phyloP scores from a whole-genome alignment of 1,284 basidiomycete genomes.

The Caloboletus inedulis region DNA sequence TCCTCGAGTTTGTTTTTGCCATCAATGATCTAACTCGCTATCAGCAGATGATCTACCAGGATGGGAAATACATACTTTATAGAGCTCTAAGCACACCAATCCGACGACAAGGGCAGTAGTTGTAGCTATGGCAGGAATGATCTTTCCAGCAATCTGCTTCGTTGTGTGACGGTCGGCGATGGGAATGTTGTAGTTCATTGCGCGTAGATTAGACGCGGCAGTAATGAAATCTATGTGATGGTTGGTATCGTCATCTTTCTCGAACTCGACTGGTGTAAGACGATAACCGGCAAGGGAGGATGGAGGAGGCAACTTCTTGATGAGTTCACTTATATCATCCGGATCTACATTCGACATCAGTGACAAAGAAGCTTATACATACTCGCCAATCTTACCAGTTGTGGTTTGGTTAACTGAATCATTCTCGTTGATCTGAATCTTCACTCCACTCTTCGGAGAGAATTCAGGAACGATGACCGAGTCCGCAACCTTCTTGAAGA shows the following conservation, averaged over 20 bases:
- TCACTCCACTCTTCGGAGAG: conserved; percentile 87
- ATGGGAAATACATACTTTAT: conserved; percentile 63
- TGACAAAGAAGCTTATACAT: not conserved
- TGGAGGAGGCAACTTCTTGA: conserved; percentile 76
- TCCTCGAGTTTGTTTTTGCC: conserved; percentile 90
- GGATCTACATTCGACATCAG: conserved; percentile 37
- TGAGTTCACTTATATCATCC: conserved; percentile 56
- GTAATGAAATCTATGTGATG: conserved; percentile 99
- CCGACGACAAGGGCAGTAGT: conserved; percentile 96
- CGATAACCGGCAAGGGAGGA: conserved; percentile 94
- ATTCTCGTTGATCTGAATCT: conserved; percentile 94
- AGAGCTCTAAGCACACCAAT: conserved; percentile 93
- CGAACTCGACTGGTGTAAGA: conserved; percentile 93
- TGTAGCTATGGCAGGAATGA: conserved; percentile 99
- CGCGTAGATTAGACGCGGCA: conserved; percentile 95
- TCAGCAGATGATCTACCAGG: conserved; percentile 1
- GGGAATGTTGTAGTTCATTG: conserved; percentile 92
- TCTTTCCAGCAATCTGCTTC: conserved; percentile 99
- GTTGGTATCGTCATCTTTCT: conserved; percentile 99
- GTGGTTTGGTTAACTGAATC: conserved; percentile 70
- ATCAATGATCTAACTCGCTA: conserved; percentile 77
- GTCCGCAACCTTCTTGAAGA: conserved; percentile 86
- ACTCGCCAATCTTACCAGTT: conserved; percentile 35
- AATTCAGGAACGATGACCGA: conserved; percentile 92
- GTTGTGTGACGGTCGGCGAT: conserved; percentile 91